Percentiles rank a stretch among this genome's conserved stretches.
Conservation (phyloP, 495 filamentous ascomycete species). For the Aspergillus coremiiformis region DNA sequence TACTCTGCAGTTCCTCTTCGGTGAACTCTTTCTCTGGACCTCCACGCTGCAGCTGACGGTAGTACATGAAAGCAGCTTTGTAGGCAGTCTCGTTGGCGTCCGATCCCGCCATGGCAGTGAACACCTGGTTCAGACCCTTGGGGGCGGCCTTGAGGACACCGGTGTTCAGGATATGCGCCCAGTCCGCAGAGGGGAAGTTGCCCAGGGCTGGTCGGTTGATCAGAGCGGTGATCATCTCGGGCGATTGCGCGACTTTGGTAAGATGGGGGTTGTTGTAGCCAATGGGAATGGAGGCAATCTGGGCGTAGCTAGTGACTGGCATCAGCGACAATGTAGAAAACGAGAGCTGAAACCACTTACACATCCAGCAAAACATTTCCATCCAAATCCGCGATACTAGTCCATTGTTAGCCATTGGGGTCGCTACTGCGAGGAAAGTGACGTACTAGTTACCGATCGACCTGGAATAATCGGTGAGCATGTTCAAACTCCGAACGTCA, state of each 20-base stretch:
- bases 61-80: constrained; percentile 99
- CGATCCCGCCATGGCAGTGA: constrained; percentile 91
- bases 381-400: constrained; percentile 80
- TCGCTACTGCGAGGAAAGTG: not conserved
- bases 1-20: constrained; percentile 63
- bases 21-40: constrained; percentile 77
- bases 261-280: constrained; percentile 94
- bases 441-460: constrained; percentile 55
- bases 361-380: constrained; percentile 62
- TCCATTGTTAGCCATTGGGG: constrained; percentile 18
- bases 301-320: constrained; percentile 57
- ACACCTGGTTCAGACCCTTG: constrained; percentile 88
- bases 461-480: constrained; percentile 75
- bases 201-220: constrained; percentile 95
- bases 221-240: constrained; percentile 73
- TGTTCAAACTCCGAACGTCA: constrained; percentile 88
- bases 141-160: constrained; percentile 85
- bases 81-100: constrained; percentile 99
- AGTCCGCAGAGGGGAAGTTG: constrained; percentile 91
- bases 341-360: constrained; percentile 40
- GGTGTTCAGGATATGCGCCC: constrained; percentile 77
- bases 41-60: constrained; percentile 80
- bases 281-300: constrained; percentile 95
- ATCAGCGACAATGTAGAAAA: not conserved
- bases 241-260: constrained; percentile 58